Conservation (phyloP, 768 basidiomycete genomes). For the Dioszegia crocea region DNA sequence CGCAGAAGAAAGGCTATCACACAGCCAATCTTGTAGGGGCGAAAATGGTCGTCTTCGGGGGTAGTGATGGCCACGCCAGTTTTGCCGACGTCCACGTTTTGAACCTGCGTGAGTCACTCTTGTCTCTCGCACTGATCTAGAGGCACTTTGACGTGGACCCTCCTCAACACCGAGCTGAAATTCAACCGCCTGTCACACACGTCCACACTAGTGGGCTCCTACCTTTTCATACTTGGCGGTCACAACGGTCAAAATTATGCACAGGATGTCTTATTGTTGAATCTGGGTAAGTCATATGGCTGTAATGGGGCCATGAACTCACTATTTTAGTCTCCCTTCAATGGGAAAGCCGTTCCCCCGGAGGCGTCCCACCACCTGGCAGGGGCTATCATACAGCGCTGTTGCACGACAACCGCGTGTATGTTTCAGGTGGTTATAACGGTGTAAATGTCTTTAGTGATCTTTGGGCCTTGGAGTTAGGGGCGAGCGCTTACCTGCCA, state of each 20-base stretch:
- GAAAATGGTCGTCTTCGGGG: constrained; percentile 82
- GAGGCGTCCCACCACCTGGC: constrained; percentile 65
- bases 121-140: not conserved
- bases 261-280: constrained; percentile 71
- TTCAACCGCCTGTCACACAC: constrained; percentile 72
- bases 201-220: constrained; percentile 84
- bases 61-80: constrained; percentile 82
- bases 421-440: constrained; percentile 77
- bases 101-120: constrained; percentile 64
- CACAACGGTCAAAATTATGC: constrained; percentile 74
- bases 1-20: constrained; percentile 66
- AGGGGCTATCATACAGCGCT: constrained; percentile 83
- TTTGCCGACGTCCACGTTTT: constrained; percentile 85
- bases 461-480: constrained; percentile 77
- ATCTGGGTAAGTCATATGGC: constrained; percentile 61
- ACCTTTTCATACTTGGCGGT: constrained; percentile 82
- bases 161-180: constrained; percentile 48
- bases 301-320: not conserved
- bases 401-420: constrained; percentile 76
- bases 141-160: constrained; percentile 49
- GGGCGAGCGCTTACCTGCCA: constrained; percentile 80
- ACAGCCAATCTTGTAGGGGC: constrained; percentile 80
- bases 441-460: constrained; percentile 67
- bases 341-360: constrained; percentile 69
- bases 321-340: constrained; percentile 65